Percentiles rank a stretch among this genome's conserved stretches.
phyloP scores from a whole-genome alignment of 805 yeast genomes.

The Suhomyces sp. region DNA sequence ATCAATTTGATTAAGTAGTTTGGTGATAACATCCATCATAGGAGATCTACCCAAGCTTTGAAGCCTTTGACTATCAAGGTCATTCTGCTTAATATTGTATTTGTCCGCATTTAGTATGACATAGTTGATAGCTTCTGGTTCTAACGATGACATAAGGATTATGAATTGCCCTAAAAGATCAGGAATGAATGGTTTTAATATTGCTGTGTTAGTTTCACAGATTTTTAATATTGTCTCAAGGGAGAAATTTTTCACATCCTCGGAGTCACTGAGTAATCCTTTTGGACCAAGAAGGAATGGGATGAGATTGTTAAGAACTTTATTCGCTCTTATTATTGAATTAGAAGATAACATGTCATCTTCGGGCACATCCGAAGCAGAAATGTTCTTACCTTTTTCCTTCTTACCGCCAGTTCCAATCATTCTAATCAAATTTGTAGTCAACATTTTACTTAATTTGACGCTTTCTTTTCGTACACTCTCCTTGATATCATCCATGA shows the following conservation, averaged over 20 bases:
- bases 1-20: constrained; percentile 58
- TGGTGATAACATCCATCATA: constrained; percentile 82
- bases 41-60: constrained; percentile 80
- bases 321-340: constrained; percentile 38
- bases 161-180: constrained; percentile 67
- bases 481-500: constrained; percentile 91
- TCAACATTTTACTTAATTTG: constrained; percentile 62
- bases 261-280: constrained; percentile 83
- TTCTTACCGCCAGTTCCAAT: constrained; percentile 30
- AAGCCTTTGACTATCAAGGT: constrained; percentile 74
- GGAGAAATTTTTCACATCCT: constrained; percentile 77
- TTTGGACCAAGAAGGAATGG: constrained; percentile 79
- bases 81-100: constrained; percentile 68
- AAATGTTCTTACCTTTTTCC: no score
- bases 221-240: constrained; percentile 71
- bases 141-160: constrained; percentile 76
- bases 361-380: background rate
- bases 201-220: constrained; percentile 59
- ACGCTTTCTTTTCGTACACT: constrained; percentile 84
- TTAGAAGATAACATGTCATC: background rate
- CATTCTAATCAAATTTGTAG: constrained; percentile 59
- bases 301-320: constrained; percentile 55
- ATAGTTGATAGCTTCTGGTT: constrained; percentile 88
- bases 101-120: constrained; percentile 85
- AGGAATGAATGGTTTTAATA: constrained; percentile 68